Evolutionary conservation across 2,329 filamentous ascomycete genomes (phyloP).

Genomic region (Diaporthe sp.): DNA sequence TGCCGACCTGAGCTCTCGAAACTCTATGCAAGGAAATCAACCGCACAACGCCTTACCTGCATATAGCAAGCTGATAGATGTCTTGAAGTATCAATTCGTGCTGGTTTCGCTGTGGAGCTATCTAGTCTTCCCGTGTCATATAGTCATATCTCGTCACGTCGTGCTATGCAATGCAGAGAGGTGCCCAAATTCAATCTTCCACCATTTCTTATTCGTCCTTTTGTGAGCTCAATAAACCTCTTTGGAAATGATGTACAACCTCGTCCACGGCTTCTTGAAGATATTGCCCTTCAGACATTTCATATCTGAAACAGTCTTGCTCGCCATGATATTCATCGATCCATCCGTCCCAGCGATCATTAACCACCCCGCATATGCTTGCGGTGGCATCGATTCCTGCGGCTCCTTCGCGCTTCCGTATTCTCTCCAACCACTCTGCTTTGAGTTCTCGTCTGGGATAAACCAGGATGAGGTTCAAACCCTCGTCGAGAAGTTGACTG

Average conservation of each 20-base stretch:
- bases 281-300: constrained; percentile 4
- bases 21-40: neutral
- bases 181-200: neutral
- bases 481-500: neutral
- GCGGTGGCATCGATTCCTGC: neutral
- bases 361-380: neutral
- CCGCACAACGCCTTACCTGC: neutral
- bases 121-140: neutral
- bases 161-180: neutral
- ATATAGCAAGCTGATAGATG: neutral
- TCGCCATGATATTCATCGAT: neutral
- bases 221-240: neutral
- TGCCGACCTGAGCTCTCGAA: neutral
- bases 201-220: neutral
- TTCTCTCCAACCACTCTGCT: constrained; percentile 7
- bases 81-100: no score
- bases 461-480: constrained; percentile 1
- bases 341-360: neutral
- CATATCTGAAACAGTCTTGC: neutral
- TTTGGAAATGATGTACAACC: neutral
- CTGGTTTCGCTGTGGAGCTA: neutral
- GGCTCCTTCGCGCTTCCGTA: neutral
- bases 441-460: constrained; percentile 5
- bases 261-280: neutral
- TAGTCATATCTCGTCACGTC: neutral